These are phyloP conservation scores for Ogataea wickerhamii DNA, from an alignment of 805 yeast species.

Conservation along the genomic window DNA sequence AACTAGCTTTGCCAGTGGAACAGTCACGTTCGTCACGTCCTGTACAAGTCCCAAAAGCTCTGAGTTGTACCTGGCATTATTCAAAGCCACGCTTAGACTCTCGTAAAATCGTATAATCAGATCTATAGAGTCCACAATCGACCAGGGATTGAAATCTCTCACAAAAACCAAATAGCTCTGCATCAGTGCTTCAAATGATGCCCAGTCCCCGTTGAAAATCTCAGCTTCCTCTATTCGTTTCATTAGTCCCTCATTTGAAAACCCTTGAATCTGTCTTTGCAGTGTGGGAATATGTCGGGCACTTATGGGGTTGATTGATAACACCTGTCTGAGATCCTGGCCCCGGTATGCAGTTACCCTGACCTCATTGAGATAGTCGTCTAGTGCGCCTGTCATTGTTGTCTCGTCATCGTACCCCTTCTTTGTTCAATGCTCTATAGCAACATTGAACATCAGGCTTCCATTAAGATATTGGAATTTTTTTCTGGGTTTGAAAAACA, in stretches of 20 bases:
- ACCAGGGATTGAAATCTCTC: conserved; percentile 55
- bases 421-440: too few relatives aligned
- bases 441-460: too few relatives aligned
- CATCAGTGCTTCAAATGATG: conserved; percentile 44
- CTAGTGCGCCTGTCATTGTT: conserved; percentile 11
- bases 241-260: conserved; percentile 21
- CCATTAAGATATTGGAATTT: too few relatives aligned
- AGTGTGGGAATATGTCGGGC: conserved; percentile 24
- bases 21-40: conserved; percentile 34
- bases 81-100: conserved; percentile 46
- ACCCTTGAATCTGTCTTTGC: conserved; percentile 24
- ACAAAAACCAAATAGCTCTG: conserved; percentile 41
- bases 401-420: neutral
- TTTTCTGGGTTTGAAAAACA: too few relatives aligned
- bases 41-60: conserved; percentile 36
- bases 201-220: conserved; percentile 34
- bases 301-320: conserved; percentile 23
- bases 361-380: conserved; percentile 12
- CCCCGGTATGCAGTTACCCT: conserved; percentile 3
- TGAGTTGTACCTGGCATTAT: conserved; percentile 39
- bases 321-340: conserved; percentile 10
- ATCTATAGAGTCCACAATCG: conserved; percentile 52
- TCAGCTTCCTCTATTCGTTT: conserved; percentile 28
- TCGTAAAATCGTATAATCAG: conserved; percentile 44
- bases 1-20: conserved; percentile 44